Evolutionary conservation across 2,329 filamentous ascomycete genomes (phyloP), one percentile per base, ranked within the genome.

Genomic region (Epichloe elymi): DNA sequence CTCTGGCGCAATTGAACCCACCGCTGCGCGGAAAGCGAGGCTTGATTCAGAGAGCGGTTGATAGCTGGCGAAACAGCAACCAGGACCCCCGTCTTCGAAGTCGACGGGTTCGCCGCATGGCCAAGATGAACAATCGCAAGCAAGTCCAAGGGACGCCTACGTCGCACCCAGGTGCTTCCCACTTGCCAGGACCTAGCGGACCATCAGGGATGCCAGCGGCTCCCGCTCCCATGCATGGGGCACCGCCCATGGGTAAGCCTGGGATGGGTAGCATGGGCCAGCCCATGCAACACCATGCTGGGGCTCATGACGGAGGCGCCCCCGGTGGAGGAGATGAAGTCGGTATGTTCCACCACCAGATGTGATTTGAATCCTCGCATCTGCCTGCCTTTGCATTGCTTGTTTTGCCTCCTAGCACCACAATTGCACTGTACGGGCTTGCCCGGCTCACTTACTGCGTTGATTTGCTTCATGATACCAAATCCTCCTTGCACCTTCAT

Each of bases 11-110:
- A 63, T 73, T 98, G 50, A 98, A 98, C 67, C 84, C 89, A 7
- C 86, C 87, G 52, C 76, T 97, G 53, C 82, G 91, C 56, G 91
- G 91, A 59, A 97, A 97, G 75, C 81, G 93, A 59, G 93, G 93
- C 7, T 76, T 98, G 54, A 98, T 98, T 59, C 93, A 98, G 72
- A 80, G 93, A 57, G 93, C 93, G 2, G 93, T 98, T 43, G 93
- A 98, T 69, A 96, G 90, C 72, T 97, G 93, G 93, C 80, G 93
- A 56, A 98, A 98, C 73, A 97, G 91, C 77, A 97, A 97, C 70
- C 89, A 95, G 71, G 93, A 98, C 61, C 88, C 88, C 47, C 80
- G 90, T 59, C 74, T 97, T 63, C 82, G 93, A 64, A 97, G 91
- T 69, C 79, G 93, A 66, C 79, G 93, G 60, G 93, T 98, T 52